Conservation (phyloP, 1,284 basidiomycete species). For the Tremellales sp. region DNA sequence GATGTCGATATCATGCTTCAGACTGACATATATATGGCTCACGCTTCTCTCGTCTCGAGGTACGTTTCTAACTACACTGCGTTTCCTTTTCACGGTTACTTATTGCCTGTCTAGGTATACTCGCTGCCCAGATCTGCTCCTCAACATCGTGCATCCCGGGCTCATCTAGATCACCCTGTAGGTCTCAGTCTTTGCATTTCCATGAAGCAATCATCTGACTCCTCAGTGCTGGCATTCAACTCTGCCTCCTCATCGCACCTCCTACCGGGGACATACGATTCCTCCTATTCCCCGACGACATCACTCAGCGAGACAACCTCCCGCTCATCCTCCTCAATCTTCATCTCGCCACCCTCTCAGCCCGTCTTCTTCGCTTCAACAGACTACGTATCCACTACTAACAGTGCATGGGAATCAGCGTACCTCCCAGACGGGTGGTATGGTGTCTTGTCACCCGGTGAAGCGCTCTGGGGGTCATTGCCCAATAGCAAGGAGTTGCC, state of each 20-base stretch:
- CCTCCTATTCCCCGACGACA: slow-evolving; percentile 8
- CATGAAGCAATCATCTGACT: neutral
- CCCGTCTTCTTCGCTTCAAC: slow-evolving; percentile 21
- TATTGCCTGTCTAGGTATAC: neutral
- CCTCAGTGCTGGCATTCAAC: slow-evolving; percentile 15
- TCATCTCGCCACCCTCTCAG: slow-evolving; percentile 19
- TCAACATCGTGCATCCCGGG: slow-evolving; percentile 1
- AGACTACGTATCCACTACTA: slow-evolving; percentile 6
- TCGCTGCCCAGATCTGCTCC: slow-evolving; percentile 2
- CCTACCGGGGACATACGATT: slow-evolving; percentile 19
- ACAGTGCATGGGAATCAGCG: slow-evolving; percentile 24
- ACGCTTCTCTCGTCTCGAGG: too few relatives aligned
- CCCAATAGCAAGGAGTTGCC: slow-evolving; percentile 22
- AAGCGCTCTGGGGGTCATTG: slow-evolving; percentile 34
- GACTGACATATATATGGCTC: too few relatives aligned
- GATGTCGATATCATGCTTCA: too few relatives aligned
- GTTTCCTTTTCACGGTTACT: too few relatives aligned
- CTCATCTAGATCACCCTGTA: slow-evolving; percentile 1
- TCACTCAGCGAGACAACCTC: slow-evolving; percentile 19
- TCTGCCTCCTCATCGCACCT: slow-evolving; percentile 7
- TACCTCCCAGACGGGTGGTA: slow-evolving; percentile 36
- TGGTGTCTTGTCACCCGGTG: slow-evolving; percentile 22
- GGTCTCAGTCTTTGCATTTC: neutral
- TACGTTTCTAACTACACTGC: too few relatives aligned
- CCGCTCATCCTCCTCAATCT: neutral